These are phyloP conservation scores for Oleoguttula mirabilis DNA, from an alignment of 495 filamentous ascomycete genomes.

Conservation along the genomic window DNA sequence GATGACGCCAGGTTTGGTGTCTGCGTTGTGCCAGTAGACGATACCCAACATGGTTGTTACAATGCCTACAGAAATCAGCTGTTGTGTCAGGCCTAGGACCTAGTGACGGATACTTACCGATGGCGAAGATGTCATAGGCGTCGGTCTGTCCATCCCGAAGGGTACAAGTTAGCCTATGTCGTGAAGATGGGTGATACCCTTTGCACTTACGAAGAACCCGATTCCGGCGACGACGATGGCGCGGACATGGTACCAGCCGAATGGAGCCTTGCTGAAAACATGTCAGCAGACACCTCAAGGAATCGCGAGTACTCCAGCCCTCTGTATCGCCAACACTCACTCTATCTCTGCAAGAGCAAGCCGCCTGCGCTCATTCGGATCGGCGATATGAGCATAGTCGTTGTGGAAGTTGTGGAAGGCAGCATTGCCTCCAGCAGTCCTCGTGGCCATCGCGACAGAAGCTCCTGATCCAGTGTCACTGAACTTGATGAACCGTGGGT, in stretches of 20 bases:
- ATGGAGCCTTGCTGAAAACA: too few relatives aligned
- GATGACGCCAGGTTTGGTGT: slow-evolving; percentile 32
- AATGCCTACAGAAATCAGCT: too few relatives aligned
- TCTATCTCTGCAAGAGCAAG: slow-evolving; percentile 69
- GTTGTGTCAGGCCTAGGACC: too few relatives aligned
- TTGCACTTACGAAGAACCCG: slow-evolving; percentile 80
- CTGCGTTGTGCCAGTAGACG: slow-evolving; percentile 53
- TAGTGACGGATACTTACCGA: too few relatives aligned
- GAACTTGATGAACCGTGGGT: too few relatives aligned
- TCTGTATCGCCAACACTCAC: too few relatives aligned
- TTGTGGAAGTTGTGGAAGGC: slow-evolving; percentile 30
- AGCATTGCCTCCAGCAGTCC: slow-evolving; percentile 21
- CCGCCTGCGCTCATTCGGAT: slow-evolving; percentile 63
- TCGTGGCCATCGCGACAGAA: slow-evolving; percentile 18
- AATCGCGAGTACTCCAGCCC: too few relatives aligned
- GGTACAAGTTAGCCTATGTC: too few relatives aligned
- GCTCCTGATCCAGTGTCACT: too few relatives aligned
- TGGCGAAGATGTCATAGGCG: slow-evolving; percentile 71
- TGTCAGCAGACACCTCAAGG: too few relatives aligned
- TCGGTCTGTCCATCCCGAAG: too few relatives aligned
- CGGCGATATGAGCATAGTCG: slow-evolving; percentile 49
- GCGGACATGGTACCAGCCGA: slow-evolving; percentile 68
- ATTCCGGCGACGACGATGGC: slow-evolving; percentile 69
- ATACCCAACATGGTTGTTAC: slow-evolving; percentile 51
- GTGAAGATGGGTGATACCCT: too few relatives aligned